Evolutionary conservation across 192 early-diverging fungal species (phyloP).

Genomic region (Geranomyces michiganensis): DNA sequence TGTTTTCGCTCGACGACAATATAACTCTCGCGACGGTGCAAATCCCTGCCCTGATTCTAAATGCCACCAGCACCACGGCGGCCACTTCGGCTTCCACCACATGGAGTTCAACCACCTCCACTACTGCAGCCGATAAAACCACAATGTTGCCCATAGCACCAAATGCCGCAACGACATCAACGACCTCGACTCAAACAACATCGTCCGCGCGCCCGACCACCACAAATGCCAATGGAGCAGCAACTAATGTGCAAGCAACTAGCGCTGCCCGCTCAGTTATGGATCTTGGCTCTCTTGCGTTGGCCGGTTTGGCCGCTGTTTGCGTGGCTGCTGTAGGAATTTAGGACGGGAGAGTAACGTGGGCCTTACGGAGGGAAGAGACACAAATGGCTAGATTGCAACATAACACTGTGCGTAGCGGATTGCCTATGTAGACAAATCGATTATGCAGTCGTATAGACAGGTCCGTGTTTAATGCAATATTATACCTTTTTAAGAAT

Average conservation of each 20-base stretch:
- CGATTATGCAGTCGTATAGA: too few relatives aligned
- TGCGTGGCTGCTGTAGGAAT: background rate
- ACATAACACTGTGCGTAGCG: too few relatives aligned
- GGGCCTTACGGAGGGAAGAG: too few relatives aligned
- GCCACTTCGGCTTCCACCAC: constrained; percentile 1
- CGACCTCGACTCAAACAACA: background rate
- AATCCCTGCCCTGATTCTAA: constrained; percentile 2
- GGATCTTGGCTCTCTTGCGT: background rate
- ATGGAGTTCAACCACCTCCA: background rate
- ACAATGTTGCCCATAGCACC: too few relatives aligned
- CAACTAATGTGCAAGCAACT: background rate
- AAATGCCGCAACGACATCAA: background rate
- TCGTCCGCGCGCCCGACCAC: background rate
- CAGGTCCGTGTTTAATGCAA: too few relatives aligned
- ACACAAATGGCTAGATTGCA: too few relatives aligned
- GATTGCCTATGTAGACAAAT: too few relatives aligned
- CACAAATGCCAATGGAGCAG: background rate
- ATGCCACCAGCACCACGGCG: background rate
- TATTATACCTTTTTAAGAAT: too few relatives aligned
- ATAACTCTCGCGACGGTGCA: background rate
- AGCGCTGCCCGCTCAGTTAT: background rate
- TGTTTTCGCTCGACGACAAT: background rate
- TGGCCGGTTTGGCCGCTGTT: background rate
- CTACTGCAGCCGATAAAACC: background rate
- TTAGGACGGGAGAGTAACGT: too few relatives aligned